These are phyloP conservation scores for Agaricus blazei DNA, from an alignment of 768 basidiomycete species.

Conservation along the genomic window DNA sequence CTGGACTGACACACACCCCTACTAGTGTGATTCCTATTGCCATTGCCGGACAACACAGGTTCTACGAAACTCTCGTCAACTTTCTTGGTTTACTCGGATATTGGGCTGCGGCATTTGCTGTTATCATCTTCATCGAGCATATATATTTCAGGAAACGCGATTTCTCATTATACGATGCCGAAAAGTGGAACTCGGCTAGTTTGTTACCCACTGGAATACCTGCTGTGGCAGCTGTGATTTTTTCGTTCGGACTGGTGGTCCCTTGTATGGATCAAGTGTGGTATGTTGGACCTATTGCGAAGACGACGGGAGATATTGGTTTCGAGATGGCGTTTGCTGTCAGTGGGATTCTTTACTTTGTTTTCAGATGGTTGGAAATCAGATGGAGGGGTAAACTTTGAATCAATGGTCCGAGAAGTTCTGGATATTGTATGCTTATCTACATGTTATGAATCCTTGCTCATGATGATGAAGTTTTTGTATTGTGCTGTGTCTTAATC, in stretches of 20 bases:
- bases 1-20: too few relatives aligned
- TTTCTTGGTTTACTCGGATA: constrained; percentile 75
- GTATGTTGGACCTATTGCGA: constrained; percentile 72
- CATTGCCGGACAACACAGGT: constrained; percentile 69
- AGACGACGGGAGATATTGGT: constrained; percentile 71
- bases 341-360: constrained; percentile 50
- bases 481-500: too few relatives aligned
- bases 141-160: constrained; percentile 54
- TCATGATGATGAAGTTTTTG: too few relatives aligned
- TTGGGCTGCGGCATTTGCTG: constrained; percentile 58
- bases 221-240: constrained; percentile 47
- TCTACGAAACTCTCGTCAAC: constrained; percentile 65
- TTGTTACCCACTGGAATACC: constrained; percentile 65
- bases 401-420: not conserved
- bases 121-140: constrained; percentile 67
- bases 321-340: constrained; percentile 67
- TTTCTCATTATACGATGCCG: constrained; percentile 46
- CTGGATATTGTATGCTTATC: too few relatives aligned
- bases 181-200: constrained; percentile 51
- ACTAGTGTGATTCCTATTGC: constrained; percentile 64
- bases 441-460: too few relatives aligned
- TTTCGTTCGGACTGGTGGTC: constrained; percentile 55
- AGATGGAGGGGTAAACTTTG: constrained; percentile 18
- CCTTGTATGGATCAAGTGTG: constrained; percentile 73
- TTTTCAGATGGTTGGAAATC: constrained; percentile 48